phyloP scores from a whole-genome alignment of 2,329 filamentous ascomycete genomes.

The Hypomyces rosellus region DNA sequence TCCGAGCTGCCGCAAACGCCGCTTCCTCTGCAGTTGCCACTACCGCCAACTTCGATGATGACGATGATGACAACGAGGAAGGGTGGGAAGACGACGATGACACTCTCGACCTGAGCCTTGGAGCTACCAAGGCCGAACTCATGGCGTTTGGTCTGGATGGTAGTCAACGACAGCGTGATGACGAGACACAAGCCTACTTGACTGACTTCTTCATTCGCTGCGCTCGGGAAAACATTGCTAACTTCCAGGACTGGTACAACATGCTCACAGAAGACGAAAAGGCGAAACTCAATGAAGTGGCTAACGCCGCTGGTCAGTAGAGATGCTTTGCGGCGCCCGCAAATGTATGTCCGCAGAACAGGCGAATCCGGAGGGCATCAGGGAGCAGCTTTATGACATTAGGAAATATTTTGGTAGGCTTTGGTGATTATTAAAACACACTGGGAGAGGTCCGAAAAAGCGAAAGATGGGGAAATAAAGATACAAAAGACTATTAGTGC shows the following conservation, averaged over 20 bases:
- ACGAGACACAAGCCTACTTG: slow-evolving; percentile 84
- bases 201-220: slow-evolving; percentile 69
- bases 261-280: slow-evolving; percentile 51
- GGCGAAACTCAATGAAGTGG: slow-evolving; percentile 49
- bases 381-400: too few species aligned
- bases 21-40: slow-evolving; percentile 58
- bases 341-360: background rate
- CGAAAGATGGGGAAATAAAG: background rate
- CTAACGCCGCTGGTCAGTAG: slow-evolving; percentile 28
- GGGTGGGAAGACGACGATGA: slow-evolving; percentile 86
- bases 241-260: slow-evolving; percentile 52
- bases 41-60: slow-evolving; percentile 50
- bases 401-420: too few species aligned
- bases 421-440: too few species aligned
- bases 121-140: slow-evolving; percentile 63
- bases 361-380: too few species aligned
- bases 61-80: slow-evolving; percentile 69
- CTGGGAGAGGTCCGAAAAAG: background rate
- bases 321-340: background rate
- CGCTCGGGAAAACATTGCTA: slow-evolving; percentile 49
- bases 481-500: slow-evolving; percentile 1
- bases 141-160: slow-evolving; percentile 67
- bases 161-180: slow-evolving; percentile 64
- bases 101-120: slow-evolving; percentile 68
- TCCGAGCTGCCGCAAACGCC: slow-evolving; percentile 51